These are phyloP conservation scores for Punica granatum DNA, from an alignment of 345 rosid genomes.

Conservation along the genomic window DNA sequence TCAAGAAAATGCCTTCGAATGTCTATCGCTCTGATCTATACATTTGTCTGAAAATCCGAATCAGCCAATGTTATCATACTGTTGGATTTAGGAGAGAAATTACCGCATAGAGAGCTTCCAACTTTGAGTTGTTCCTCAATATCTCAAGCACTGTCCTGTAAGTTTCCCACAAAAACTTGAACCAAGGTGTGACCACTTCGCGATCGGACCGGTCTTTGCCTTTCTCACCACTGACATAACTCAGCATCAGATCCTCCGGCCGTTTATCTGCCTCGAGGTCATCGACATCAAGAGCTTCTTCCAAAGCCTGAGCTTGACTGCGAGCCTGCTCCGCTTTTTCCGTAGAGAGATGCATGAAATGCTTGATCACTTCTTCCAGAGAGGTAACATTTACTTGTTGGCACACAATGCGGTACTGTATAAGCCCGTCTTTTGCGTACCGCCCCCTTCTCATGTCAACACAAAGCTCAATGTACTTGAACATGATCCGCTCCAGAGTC, in stretches of 20 bases:
- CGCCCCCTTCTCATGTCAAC: constrained; percentile 91
- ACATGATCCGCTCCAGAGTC: constrained; percentile 84
- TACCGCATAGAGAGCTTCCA: constrained; percentile 98
- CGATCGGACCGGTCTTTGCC: constrained; percentile 99
- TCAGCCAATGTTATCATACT: background rate
- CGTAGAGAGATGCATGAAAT: constrained; percentile 87
- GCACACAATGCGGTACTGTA: constrained; percentile 89
- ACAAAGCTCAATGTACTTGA: constrained; percentile 92
- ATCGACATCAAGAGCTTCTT: constrained; percentile 99
- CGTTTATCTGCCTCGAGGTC: constrained; percentile 97
- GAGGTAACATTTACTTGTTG: constrained; percentile 94
- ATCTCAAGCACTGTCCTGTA: constrained; percentile 98
- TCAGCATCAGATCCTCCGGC: constrained; percentile 95
- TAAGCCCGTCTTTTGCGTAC: constrained; percentile 93
- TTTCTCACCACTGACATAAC: constrained; percentile 97
- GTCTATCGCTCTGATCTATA: no score
- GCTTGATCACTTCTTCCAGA: constrained; percentile 98
- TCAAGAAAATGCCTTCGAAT: no score
- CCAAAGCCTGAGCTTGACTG: constrained; percentile 79
- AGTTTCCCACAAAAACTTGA: constrained; percentile 99
- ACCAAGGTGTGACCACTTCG: constrained; percentile 98
- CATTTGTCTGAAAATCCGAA: background rate
- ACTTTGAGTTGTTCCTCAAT: constrained; percentile 86
- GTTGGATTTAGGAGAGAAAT: constrained; percentile 6
- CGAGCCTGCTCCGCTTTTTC: constrained; percentile 99